phyloP scores from a whole-genome alignment of 2,329 filamentous ascomycete genomes.

The Helotiales sp. region DNA sequence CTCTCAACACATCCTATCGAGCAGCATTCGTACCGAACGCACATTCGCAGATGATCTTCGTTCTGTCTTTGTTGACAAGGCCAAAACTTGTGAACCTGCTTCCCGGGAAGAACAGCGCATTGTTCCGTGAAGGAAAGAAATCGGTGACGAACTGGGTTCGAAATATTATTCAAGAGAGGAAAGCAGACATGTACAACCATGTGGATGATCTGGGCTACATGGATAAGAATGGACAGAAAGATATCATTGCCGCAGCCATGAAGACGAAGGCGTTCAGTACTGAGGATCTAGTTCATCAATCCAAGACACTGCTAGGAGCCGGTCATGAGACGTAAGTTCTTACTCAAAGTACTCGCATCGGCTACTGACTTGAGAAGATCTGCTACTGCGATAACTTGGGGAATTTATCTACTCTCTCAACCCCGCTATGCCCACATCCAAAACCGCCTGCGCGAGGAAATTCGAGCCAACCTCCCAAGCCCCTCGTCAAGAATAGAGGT shows the following conservation, averaged over 20 bases:
- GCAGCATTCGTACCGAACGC: slow-evolving; percentile 50
- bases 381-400: slow-evolving; percentile 74
- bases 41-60: slow-evolving; percentile 50
- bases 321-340: slow-evolving; percentile 71
- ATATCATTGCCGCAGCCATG: slow-evolving; percentile 82
- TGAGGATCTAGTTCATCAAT: slow-evolving; percentile 78
- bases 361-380: slow-evolving; percentile 36
- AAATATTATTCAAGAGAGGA: slow-evolving; percentile 58
- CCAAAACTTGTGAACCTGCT: slow-evolving; percentile 57
- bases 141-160: slow-evolving; percentile 58
- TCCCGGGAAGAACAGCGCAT: slow-evolving; percentile 63
- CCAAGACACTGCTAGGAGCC: slow-evolving; percentile 85
- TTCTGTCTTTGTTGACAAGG: slow-evolving; percentile 45
- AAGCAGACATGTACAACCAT: slow-evolving; percentile 73
- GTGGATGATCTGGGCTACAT: slow-evolving; percentile 46
- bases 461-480: slow-evolving; percentile 64
- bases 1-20: slow-evolving; percentile 62
- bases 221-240: slow-evolving; percentile 55
- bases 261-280: slow-evolving; percentile 75
- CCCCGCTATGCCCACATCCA: slow-evolving; percentile 63
- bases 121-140: slow-evolving; percentile 66
- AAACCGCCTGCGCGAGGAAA: slow-evolving; percentile 66
- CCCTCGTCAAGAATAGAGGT: slow-evolving; percentile 50
- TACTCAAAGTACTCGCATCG: too few relatives aligned
- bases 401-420: slow-evolving; percentile 66